phyloP scores from a whole-genome alignment of 2,329 filamentous ascomycete genomes.

The Diplodia intermedia region DNA sequence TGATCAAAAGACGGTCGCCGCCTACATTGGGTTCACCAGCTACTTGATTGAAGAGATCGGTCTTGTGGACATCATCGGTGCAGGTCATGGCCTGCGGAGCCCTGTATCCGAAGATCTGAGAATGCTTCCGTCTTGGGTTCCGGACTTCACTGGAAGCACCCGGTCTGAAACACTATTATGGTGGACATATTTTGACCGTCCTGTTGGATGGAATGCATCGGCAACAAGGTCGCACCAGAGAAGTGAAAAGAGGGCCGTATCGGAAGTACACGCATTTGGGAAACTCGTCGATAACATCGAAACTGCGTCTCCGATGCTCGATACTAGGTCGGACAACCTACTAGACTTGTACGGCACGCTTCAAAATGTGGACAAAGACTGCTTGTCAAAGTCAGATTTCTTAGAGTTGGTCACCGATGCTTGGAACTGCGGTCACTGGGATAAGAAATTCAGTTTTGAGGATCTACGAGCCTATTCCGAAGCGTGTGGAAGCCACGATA shows the following conservation, averaged over 20 bases:
- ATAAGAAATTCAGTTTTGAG: too few relatives aligned
- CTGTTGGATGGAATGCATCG: neutral
- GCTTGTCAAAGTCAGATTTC: too few relatives aligned
- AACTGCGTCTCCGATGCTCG: neutral
- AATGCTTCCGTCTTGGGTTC: constrained; percentile 3
- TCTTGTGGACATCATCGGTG: neutral
- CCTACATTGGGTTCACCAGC: neutral
- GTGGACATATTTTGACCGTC: neutral
- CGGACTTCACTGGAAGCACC: neutral
- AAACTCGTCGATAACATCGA: neutral
- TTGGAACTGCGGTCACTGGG: too few relatives aligned
- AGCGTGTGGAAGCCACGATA: neutral
- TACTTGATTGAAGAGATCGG: neutral
- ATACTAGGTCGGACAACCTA: neutral
- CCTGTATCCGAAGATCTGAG: too few relatives aligned
- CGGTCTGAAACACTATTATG: neutral
- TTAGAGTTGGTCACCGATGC: too few relatives aligned
- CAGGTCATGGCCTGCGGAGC: neutral
- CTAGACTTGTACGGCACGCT: neutral
- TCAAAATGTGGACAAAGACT: neutral
- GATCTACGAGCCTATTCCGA: neutral
- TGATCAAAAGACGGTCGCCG: too few relatives aligned
- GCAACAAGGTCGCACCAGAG: neutral
- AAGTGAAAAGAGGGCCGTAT: too few relatives aligned
- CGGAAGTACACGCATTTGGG: neutral